Percentiles rank a stretch among this genome's conserved stretches.
These are phyloP conservation scores for Camellia granthamiana DNA, from an alignment of 148 eudicot species.

Conservation along the genomic window DNA sequence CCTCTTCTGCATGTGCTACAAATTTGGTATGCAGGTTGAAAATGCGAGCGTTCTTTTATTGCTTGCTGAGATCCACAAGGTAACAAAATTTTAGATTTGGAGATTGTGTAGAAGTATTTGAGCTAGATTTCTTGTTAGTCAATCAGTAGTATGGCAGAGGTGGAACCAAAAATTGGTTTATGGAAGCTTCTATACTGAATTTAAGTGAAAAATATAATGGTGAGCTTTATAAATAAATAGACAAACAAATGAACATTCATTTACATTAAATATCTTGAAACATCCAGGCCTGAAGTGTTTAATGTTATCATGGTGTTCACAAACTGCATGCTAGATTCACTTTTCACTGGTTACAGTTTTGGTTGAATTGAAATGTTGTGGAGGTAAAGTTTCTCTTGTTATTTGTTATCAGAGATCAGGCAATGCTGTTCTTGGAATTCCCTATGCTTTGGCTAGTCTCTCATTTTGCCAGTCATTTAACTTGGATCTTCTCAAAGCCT, in stretches of 20 bases:
- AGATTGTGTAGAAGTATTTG: neutral
- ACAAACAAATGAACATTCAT: neutral
- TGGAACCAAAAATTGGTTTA: neutral
- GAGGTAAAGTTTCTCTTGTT: neutral
- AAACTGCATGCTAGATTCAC: neutral
- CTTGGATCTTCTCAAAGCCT: constrained; percentile 96
- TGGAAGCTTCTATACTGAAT: neutral
- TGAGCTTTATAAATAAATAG: neutral
- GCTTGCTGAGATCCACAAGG: constrained; percentile 98
- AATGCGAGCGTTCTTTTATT: constrained; percentile 81
- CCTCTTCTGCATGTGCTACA: constrained; percentile 87
- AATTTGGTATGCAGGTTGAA: constrained; percentile 82
- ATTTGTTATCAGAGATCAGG: constrained; percentile 68
- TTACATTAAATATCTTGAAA: neutral
- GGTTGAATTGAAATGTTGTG: neutral
- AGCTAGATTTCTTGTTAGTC: neutral
- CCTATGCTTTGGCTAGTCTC: constrained; percentile 92
- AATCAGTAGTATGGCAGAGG: neutral
- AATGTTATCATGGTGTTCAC: neutral
- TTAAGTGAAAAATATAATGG: neutral
- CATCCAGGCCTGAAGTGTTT: neutral
- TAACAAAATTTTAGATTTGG: constrained; percentile 14
- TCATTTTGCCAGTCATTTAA: constrained; percentile 89
- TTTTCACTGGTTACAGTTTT: neutral
- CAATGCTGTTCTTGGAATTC: constrained; percentile 84